phyloP scores from a whole-genome alignment of 148 eudicot species.

The Mesembryanthemum crystallinum region DNA sequence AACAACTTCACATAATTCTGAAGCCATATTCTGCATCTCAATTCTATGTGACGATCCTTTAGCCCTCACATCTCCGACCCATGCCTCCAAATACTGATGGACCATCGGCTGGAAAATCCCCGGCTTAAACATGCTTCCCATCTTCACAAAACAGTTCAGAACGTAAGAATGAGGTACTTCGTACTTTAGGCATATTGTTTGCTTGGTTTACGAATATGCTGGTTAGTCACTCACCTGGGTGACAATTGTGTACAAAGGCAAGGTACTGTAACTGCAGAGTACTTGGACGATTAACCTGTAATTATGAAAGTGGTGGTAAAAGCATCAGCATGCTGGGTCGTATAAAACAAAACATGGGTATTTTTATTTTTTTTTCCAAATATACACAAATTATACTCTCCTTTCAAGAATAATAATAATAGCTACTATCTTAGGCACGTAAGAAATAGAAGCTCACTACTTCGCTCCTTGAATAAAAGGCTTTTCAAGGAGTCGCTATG shows the following conservation, averaged over 20 bases:
- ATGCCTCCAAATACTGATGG: conserved; percentile 21
- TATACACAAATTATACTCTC: not conserved
- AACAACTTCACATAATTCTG: conserved; percentile 24
- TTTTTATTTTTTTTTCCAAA: not conserved
- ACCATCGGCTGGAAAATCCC: conserved; percentile 33
- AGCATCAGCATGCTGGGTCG: not conserved
- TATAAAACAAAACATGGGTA: not conserved
- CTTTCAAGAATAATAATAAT: too few species aligned
- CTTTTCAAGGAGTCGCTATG: too few species aligned
- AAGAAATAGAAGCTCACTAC: too few species aligned
- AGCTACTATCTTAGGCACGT: too few species aligned
- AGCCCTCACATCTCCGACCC: conserved; percentile 34
- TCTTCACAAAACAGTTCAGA: conserved; percentile 31
- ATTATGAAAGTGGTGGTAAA: not conserved
- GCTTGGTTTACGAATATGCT: not conserved
- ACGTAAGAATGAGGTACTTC: not conserved
- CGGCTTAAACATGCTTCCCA: conserved; percentile 64
- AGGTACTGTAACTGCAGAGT: conserved; percentile 88
- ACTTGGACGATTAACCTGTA: conserved; percentile 81
- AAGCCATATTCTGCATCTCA: conserved; percentile 26
- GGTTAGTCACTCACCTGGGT: conserved; percentile 59
- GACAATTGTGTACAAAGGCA: conserved; percentile 86
- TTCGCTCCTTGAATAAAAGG: too few species aligned
- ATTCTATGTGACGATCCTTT: conserved; percentile 18
- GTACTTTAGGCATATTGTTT: not conserved